phyloP scores from a whole-genome alignment of 2,329 filamentous ascomycete species.

The Davidsoniella australis region DNA sequence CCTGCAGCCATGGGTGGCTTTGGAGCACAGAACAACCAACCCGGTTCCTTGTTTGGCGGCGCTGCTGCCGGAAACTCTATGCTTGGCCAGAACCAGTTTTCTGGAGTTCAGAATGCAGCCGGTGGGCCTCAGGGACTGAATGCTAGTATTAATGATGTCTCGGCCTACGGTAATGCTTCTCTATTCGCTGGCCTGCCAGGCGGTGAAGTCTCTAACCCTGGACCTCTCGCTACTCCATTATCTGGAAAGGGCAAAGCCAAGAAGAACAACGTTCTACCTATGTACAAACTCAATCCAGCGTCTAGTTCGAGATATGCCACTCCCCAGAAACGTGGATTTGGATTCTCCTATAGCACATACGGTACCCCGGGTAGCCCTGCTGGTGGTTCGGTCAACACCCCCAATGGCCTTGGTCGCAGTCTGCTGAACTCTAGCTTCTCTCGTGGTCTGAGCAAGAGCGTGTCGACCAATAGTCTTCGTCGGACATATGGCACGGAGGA shows the following conservation, averaged over 20 bases:
- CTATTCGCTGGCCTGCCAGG: constrained; percentile 60
- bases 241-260: constrained; percentile 58
- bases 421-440: constrained; percentile 48
- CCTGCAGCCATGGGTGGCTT: constrained; percentile 36
- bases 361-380: constrained; percentile 61
- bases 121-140: constrained; percentile 46
- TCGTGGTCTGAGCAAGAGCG: constrained; percentile 65
- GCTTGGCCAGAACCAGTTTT: constrained; percentile 32
- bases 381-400: constrained; percentile 47
- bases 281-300: constrained; percentile 72
- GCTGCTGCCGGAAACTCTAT: constrained; percentile 20
- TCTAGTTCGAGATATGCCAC: constrained; percentile 67
- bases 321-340: constrained; percentile 73
- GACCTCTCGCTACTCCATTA: constrained; percentile 80
- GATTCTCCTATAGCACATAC: constrained; percentile 85
- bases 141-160: constrained; percentile 65
- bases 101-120: constrained; percentile 20
- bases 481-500: constrained; percentile 68
- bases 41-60: constrained; percentile 30
- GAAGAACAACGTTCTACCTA: constrained; percentile 63
- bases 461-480: constrained; percentile 73
- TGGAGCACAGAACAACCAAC: constrained; percentile 29
- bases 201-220: constrained; percentile 52
- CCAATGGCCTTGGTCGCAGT: constrained; percentile 48
- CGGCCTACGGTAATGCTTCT: constrained; percentile 76